phyloP scores from a whole-genome alignment of 345 rosid species.

The Sisymbrium irio region DNA sequence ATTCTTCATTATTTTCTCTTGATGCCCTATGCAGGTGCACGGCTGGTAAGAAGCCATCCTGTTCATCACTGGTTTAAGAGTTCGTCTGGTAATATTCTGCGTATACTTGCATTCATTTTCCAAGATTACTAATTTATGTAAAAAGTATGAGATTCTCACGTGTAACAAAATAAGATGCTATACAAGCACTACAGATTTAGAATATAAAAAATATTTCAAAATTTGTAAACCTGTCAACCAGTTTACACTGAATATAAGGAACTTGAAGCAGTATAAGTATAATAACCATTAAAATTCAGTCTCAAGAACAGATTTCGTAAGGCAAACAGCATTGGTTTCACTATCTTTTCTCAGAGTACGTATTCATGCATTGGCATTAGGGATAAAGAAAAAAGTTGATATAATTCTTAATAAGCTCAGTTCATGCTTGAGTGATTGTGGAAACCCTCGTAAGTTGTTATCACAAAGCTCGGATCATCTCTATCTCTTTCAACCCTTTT shows the following conservation, averaged over 20 bases:
- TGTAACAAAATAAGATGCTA: conserved; percentile 2
- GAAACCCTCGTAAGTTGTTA: conserved; percentile 78
- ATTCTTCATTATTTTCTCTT: neutral
- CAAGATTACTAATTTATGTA: neutral
- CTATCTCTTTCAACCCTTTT: conserved; percentile 87
- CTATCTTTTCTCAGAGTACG: neutral
- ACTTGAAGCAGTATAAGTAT: conserved; percentile 3
- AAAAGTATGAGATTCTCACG: neutral
- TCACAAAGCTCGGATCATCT: conserved; percentile 68
- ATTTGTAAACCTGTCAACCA: neutral
- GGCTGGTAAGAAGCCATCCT: neutral
- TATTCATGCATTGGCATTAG: neutral
- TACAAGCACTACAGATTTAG: neutral
- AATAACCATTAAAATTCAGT: conserved; percentile 2
- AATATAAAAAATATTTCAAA: conserved; percentile 6
- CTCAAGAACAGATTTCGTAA: conserved; percentile 8
- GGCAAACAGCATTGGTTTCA: neutral
- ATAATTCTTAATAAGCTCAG: neutral
- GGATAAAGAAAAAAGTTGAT: neutral
- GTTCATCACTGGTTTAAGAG: neutral
- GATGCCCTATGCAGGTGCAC: neutral
- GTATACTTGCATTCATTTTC: neutral
- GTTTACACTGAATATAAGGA: conserved; percentile 8
- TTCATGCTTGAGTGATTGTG: conserved; percentile 56
- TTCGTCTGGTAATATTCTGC: neutral